phyloP scores from a whole-genome alignment of 78 protist genomes.

The Dictyostelium citrinum region DNA sequence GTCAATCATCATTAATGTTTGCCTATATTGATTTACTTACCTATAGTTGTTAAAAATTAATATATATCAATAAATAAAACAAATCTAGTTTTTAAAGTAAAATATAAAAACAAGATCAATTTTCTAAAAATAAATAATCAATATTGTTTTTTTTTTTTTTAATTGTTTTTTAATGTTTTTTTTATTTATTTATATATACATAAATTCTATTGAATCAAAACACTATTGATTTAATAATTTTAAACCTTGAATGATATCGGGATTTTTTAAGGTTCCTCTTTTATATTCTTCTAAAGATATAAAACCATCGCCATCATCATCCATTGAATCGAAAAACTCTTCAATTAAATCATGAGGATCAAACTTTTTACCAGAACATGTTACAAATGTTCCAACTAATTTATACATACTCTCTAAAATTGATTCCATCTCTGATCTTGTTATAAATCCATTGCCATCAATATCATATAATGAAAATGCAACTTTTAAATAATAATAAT shows the following conservation, averaged over 20 bases:
- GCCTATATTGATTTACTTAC: no score
- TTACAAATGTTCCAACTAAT: conserved; percentile 83
- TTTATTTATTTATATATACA: not conserved
- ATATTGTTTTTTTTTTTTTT: no score
- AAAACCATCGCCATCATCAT: conserved; percentile 78
- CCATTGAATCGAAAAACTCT: conserved; percentile 82
- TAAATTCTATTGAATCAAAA: not conserved
- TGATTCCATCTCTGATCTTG: conserved; percentile 66
- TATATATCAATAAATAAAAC: no score
- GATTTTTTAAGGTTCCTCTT: conserved; percentile 84
- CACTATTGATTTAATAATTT: conserved; percentile 19
- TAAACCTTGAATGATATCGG: conserved; percentile 84
- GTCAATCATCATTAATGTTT: no score
- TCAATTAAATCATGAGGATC: conserved; percentile 80
- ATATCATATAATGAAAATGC: conserved; percentile 83
- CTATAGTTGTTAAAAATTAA: no score
- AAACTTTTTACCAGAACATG: conserved; percentile 79
- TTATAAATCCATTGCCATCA: conserved; percentile 82
- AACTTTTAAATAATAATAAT: conserved; percentile 7
- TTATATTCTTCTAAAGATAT: conserved; percentile 79
- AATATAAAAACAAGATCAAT: not conserved
- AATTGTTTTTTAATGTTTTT: no score
- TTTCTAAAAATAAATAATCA: no score
- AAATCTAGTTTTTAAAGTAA: no score
- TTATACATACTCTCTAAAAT: conserved; percentile 79